Percentiles rank a stretch among this genome's conserved stretches.
Evolutionary conservation across 2,329 filamentous ascomycete species (phyloP).

Genomic region (Emmonsiellopsis sp.): DNA sequence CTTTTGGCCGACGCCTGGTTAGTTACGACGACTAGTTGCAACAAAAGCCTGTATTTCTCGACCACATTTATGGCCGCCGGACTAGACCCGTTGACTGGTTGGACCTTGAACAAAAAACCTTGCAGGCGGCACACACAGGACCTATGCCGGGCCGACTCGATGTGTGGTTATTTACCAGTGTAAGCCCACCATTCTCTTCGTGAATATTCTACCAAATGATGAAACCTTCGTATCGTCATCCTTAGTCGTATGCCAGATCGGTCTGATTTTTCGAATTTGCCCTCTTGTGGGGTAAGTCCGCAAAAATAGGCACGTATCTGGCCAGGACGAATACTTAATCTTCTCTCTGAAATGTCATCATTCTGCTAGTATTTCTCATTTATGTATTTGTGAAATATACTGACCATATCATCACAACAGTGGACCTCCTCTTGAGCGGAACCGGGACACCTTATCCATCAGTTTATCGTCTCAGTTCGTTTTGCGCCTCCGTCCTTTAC

Average conservation of each 20-base stretch:
- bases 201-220: constrained; percentile 51
- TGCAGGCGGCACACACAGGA: too few relatives aligned
- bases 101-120: too few relatives aligned
- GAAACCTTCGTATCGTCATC: constrained; percentile 90
- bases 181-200: background rate
- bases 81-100: background rate
- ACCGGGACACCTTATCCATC: too few relatives aligned
- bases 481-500: too few relatives aligned
- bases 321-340: constrained; percentile 12
- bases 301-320: background rate
- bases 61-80: background rate
- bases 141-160: too few relatives aligned
- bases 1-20: background rate
- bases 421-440: too few relatives aligned
- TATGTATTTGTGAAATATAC: background rate
- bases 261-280: background rate
- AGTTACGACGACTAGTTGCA: background rate
- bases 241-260: constrained; percentile 68
- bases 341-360: constrained; percentile 10
- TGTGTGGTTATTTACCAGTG: too few relatives aligned
- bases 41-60: background rate
- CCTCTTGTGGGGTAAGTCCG: background rate
- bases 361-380: background rate
- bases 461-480: too few relatives aligned
- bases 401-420: background rate